Conservation (phyloP, 805 yeast genomes). For the Ogataea henricii region DNA sequence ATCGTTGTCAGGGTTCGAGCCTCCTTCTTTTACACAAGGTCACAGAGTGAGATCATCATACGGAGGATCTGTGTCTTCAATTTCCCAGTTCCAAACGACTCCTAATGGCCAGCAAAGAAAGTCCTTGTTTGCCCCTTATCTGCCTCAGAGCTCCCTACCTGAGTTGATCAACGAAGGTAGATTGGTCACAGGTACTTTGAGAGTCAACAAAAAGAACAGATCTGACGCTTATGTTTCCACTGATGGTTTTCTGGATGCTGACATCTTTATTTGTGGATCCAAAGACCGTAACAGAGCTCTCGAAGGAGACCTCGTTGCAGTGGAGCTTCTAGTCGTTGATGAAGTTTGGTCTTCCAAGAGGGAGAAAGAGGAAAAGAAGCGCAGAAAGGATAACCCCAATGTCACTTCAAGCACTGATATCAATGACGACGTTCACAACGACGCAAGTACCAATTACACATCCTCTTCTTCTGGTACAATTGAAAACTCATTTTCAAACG, state of each 20-base stretch:
- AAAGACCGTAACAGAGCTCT: slow-evolving; percentile 97
- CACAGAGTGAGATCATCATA: slow-evolving; percentile 77
- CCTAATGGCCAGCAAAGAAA: slow-evolving; percentile 54
- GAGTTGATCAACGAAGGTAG: slow-evolving; percentile 87
- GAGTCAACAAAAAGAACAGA: slow-evolving; percentile 94
- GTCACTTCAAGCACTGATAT: slow-evolving; percentile 39
- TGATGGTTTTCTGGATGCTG: slow-evolving; percentile 93
- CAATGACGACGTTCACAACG: slow-evolving; percentile 75
- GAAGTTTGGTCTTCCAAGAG: slow-evolving; percentile 97
- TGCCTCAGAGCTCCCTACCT: slow-evolving; percentile 92
- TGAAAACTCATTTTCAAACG: slow-evolving; percentile 36
- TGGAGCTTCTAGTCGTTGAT: slow-evolving; percentile 90
- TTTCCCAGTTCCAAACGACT: slow-evolving; percentile 36
- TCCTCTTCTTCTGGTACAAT: slow-evolving; percentile 30
- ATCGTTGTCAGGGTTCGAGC: slow-evolving; percentile 26
- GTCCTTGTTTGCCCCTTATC: slow-evolving; percentile 91
- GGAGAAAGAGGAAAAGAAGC: slow-evolving; percentile 95
- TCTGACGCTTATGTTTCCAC: slow-evolving; percentile 99
- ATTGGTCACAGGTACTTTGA: slow-evolving; percentile 85
- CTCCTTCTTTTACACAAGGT: slow-evolving; percentile 64
- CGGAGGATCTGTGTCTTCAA: slow-evolving; percentile 62
- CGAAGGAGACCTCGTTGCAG: slow-evolving; percentile 96
- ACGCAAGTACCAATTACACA: slow-evolving; percentile 61
- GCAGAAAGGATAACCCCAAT: slow-evolving; percentile 52
- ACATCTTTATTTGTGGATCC: slow-evolving; percentile 96